Base-by-base conservation (phyloP, 2,329 filamentous ascomycete species). In the Macrophomina phaseolina region DNA sequence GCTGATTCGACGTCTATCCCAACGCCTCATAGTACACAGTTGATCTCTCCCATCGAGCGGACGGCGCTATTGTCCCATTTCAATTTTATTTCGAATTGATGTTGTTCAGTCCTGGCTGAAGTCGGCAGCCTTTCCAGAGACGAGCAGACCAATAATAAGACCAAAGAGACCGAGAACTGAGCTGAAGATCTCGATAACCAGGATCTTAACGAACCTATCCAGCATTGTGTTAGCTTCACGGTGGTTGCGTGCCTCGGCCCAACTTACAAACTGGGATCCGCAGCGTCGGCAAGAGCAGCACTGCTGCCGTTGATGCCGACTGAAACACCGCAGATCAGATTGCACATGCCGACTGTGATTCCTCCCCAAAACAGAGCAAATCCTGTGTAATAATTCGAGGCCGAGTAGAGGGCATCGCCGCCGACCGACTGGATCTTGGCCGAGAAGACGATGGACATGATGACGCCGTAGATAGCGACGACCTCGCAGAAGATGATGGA, bases 401-500 rank as follows among this genome's bases (percentile, higher is more conserved):
- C 88, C 12, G 90, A 90, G 81, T 90, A 91, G 36, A 93, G 80
- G 18, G 86, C 85, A 46, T 90, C 87, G 66, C 86, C 85, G 51
- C 84, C 77, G 36, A 95, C 86, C 66, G 85, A 79, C 73, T 87
- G 86, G 73, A 99, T 83, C 81, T 97, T 97, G 69, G 94, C 87
- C 52, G 94, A 96, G 84, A 98, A 98, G 75, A 99, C 91, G 79
- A 99, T 99, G 74, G 94, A 91, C 93, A 99, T 99, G 83, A 99
- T 99, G 81, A 99, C 94, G 75, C 96, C 96, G 86, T 99, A 99
- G 81, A 99, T 99, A 81, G 95, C 95, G 76, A 99, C 95, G 77
- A 99, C 95, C 83, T 99, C 95, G 85, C 95, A 99, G 84, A 99
- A 99, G 83, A 99, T 98, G 81, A 99, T 99, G 75, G 94, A 98